Base-by-base conservation (phyloP, 2,329 filamentous ascomycete genomes). In the Blastomyces silverae region DNA sequence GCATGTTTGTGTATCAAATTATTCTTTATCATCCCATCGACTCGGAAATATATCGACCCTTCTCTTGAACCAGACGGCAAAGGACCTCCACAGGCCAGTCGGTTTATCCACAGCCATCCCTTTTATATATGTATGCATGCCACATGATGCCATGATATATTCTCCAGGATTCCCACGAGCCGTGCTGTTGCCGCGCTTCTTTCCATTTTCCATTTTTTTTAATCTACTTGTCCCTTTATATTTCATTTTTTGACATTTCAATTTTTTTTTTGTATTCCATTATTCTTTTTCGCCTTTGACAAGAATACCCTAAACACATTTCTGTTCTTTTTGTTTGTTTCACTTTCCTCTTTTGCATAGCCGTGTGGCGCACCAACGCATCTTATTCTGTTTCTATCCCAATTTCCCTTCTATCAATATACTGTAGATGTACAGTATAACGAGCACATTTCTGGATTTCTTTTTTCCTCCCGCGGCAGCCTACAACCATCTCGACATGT, bases 291-390 rank as follows among this genome's bases (percentile, higher is more conserved):
- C 31, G 17, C 22, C 37, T 56, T 50, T 39, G 25, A 11, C 44
- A 34, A 46, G 48, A 63, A 53, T 60, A 60, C 42, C 57, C 57
- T 46, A 20, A 60, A 46, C 34, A 17, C 31, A 55, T 34, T 34
- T 34, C 31, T 28, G 28, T 55, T 22, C 7, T 53, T 42, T 58
- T 10, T 11, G 25, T 42, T 63, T 10, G 10, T 34, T 46, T 50
- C 46, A 3, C 44, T 37, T 64, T 28, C 25, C n/a, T 48, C 34
- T 64, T 10, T 59, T 53, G 48, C 46, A 62, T 50, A 62, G 46
- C 34, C 34, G 17, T 15, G 20, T 1, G 60, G 46, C 15, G 46
- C 39, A 52, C 50, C 28, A 31, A 22, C 22, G 39, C 22, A 39
- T 13, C 10, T 17, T 37, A 37, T 37, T 28, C 57, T 17, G 13